These are phyloP conservation scores for Taxillus chinensis DNA, from an alignment of 164 flowering plant genomes.

Conservation along the genomic window DNA sequence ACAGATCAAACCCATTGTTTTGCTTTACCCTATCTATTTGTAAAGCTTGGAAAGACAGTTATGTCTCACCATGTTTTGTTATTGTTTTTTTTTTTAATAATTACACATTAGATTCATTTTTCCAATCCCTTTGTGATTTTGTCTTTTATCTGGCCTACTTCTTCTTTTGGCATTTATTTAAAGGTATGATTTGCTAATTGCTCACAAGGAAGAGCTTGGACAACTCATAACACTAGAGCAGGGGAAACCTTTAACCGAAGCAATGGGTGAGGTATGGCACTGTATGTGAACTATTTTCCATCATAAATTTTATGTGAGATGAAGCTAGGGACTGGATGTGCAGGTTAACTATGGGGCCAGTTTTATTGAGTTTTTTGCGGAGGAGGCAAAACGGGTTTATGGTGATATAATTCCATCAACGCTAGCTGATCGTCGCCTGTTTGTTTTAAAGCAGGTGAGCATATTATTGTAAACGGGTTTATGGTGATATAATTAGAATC, in stretches of 20 bases:
- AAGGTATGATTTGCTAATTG: slow-evolving; percentile 80
- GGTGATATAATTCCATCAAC: slow-evolving; percentile 93
- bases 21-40: too few species aligned
- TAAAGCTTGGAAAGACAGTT: too few species aligned
- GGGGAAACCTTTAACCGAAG: slow-evolving; percentile 95
- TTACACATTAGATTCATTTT: too few species aligned
- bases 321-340: slow-evolving; percentile 5
- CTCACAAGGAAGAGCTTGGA: slow-evolving; percentile 86
- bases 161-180: slow-evolving; percentile 7
- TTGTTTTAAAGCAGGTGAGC: slow-evolving; percentile 83
- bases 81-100: too few species aligned
- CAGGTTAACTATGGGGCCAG: slow-evolving; percentile 83
- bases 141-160: too few species aligned
- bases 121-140: too few species aligned
- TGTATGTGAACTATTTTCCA: not conserved
- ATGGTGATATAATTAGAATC: too few species aligned
- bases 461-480: too few species aligned
- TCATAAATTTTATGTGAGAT: not conserved
- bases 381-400: slow-evolving; percentile 93
- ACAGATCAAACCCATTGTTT: too few species aligned
- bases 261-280: slow-evolving; percentile 80
- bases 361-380: slow-evolving; percentile 85
- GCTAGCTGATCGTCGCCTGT: slow-evolving; percentile 69
- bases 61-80: too few species aligned
- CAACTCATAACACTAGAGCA: slow-evolving; percentile 95